A percentile compares a stretch with the other conserved stretches of the same genome.
Conservation (phyloP, 1,284 basidiomycete genomes). For the Rhodotorula glutinis region DNA sequence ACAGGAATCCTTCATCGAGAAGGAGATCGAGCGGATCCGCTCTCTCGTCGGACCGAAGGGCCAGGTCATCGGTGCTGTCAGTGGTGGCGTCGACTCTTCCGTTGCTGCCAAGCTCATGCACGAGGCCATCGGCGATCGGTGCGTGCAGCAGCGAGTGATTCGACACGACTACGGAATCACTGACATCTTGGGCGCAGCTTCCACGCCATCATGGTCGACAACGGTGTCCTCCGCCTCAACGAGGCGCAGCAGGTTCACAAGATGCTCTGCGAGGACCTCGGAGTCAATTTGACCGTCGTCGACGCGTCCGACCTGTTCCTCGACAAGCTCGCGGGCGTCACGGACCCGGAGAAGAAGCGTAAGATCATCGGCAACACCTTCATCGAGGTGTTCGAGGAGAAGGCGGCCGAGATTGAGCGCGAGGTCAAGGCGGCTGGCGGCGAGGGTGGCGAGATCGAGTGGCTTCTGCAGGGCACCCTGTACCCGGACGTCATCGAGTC, state of each 20-base stretch:
- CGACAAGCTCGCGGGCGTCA: slow-evolving; percentile 78
- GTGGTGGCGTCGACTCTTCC: slow-evolving; percentile 95
- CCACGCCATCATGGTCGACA: slow-evolving; percentile 99
- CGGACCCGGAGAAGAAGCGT: slow-evolving; percentile 95
- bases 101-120: slow-evolving; percentile 99
- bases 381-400: slow-evolving; percentile 93
- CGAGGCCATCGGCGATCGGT: slow-evolving; percentile 95
- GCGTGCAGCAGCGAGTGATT: not conserved
- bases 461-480: slow-evolving; percentile 95
- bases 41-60: slow-evolving; percentile 93
- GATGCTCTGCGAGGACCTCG: slow-evolving; percentile 90
- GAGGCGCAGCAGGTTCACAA: slow-evolving; percentile 91
- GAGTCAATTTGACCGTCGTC: slow-evolving; percentile 93
- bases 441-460: slow-evolving; percentile 76
- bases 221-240: slow-evolving; percentile 89
- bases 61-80: slow-evolving; percentile 95
- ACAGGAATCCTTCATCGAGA: slow-evolving; percentile 95
- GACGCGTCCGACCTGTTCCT: slow-evolving; percentile 95
- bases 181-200: slow-evolving; percentile 58
- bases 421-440: slow-evolving; percentile 62
- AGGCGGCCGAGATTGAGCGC: slow-evolving; percentile 85
- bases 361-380: slow-evolving; percentile 99
- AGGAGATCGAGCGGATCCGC: slow-evolving; percentile 91
- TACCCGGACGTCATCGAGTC: slow-evolving; percentile 99
- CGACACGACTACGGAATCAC: not conserved